These are phyloP conservation scores for Saxophila tyrrhenica DNA, from an alignment of 495 filamentous ascomycete genomes.

Conservation along the genomic window DNA sequence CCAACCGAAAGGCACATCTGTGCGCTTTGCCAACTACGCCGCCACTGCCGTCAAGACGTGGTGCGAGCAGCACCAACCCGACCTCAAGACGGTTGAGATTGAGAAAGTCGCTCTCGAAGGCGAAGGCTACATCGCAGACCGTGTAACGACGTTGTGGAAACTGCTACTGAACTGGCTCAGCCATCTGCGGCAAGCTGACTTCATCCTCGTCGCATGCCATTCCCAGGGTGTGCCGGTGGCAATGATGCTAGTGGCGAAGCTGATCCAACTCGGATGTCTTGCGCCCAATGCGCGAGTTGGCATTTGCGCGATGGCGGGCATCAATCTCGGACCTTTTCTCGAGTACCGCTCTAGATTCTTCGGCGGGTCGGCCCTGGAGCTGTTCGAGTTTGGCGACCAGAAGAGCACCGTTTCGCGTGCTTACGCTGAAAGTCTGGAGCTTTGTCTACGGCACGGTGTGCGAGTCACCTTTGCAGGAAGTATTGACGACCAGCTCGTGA, in stretches of 20 bases:
- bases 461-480: constrained; percentile 79
- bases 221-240: constrained; percentile 92
- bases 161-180: constrained; percentile 90
- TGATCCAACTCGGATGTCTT: constrained; percentile 70
- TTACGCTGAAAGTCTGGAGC: constrained; percentile 63
- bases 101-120: constrained; percentile 92
- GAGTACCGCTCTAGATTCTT: constrained; percentile 76
- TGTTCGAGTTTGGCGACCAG: constrained; percentile 80
- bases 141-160: constrained; percentile 88
- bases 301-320: constrained; percentile 87
- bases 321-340: constrained; percentile 83
- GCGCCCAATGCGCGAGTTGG: constrained; percentile 54
- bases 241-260: constrained; percentile 83
- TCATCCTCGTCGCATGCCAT: constrained; percentile 82
- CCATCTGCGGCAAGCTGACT: constrained; percentile 73
- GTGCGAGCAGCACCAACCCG: constrained; percentile 43
- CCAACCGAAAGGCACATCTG: constrained; percentile 88
- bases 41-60: constrained; percentile 75
- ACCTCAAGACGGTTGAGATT: constrained; percentile 55
- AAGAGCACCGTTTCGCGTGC: constrained; percentile 70
- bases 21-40: constrained; percentile 82
- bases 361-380: constrained; percentile 76
- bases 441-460: constrained; percentile 62
- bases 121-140: constrained; percentile 88
- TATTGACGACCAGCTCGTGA: constrained; percentile 94